Evolutionary conservation across 306 rosid genomes (phyloP).

Genomic region (Gastrolobium villosum): DNA sequence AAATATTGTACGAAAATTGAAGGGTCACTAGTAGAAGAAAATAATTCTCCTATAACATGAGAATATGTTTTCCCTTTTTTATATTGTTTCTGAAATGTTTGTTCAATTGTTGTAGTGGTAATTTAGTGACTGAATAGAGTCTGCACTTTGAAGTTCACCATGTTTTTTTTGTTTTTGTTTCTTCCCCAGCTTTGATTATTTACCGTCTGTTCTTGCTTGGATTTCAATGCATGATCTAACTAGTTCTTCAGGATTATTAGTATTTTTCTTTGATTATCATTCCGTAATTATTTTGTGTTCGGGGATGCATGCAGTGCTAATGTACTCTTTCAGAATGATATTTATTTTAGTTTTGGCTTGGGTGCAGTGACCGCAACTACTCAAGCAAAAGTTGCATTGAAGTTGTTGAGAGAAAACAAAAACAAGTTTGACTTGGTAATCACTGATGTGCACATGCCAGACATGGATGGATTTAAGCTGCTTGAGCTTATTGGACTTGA

Average conservation of each 20-base stretch:
- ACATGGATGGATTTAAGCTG: conserved; percentile 99
- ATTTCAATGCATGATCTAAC: conserved; percentile 37
- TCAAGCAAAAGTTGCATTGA: conserved; percentile 84
- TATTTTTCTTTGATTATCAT: conserved; percentile 1
- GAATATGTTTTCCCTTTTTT: too few relatives aligned
- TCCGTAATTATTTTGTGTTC: neutral
- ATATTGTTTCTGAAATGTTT: conserved; percentile 7
- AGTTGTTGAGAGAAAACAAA: conserved; percentile 84
- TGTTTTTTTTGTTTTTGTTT: neutral
- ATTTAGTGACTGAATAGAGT: neutral
- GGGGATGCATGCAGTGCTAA: neutral
- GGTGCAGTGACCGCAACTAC: conserved; percentile 86
- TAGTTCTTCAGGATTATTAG: neutral
- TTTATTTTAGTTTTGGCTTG: conserved; percentile 35
- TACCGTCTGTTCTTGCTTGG: conserved; percentile 31
- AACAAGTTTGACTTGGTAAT: conserved; percentile 90
- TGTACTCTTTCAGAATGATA: conserved; percentile 30
- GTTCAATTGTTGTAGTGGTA: neutral
- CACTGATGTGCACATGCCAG: conserved; percentile 99
- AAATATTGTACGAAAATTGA: too few relatives aligned
- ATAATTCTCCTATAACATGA: too few relatives aligned
- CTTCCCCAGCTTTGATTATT: neutral
- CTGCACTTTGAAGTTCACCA: neutral
- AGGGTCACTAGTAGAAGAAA: too few relatives aligned
- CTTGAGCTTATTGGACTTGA: conserved; percentile 98